Conservation (phyloP, 2,329 filamentous ascomycete genomes). For the Lomentospora prolificans region DNA sequence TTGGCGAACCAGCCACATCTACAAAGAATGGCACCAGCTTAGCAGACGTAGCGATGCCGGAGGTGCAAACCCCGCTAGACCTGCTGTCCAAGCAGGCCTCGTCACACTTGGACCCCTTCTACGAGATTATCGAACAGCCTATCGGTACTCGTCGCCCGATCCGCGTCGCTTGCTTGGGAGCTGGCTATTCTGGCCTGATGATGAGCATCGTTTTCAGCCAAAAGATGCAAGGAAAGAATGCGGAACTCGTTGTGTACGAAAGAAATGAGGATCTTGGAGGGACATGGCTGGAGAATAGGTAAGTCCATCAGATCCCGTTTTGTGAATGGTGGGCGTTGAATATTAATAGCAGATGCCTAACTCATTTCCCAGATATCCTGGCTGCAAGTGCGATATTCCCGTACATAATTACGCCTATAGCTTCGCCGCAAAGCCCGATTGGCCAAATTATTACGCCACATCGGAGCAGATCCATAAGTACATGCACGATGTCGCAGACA, state of each 20-base stretch:
- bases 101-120: constrained; percentile 5
- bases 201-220: constrained; percentile 19
- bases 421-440: constrained; percentile 13
- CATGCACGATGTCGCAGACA: constrained; percentile 45
- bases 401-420: constrained; percentile 12
- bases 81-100: not conserved
- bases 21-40: not conserved
- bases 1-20: not conserved
- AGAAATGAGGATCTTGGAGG: constrained; percentile 10
- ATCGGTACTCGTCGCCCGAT: constrained; percentile 12
- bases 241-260: constrained; percentile 13
- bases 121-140: constrained; percentile 11
- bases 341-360: too few relatives aligned
- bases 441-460: constrained; percentile 11
- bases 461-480: constrained; percentile 12
- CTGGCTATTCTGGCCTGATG: constrained; percentile 22
- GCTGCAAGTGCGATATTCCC: constrained; percentile 10
- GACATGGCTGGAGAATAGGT: constrained; percentile 9
- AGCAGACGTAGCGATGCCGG: not conserved
- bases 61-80: not conserved
- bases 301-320: not conserved
- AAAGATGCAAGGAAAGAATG: constrained; percentile 16
- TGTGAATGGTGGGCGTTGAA: too few relatives aligned
- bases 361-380: constrained; percentile 12
- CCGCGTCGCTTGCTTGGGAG: constrained; percentile 20